Evolutionary conservation across 805 yeast species (phyloP).

Genomic region (Saturnispora sekii): DNA sequence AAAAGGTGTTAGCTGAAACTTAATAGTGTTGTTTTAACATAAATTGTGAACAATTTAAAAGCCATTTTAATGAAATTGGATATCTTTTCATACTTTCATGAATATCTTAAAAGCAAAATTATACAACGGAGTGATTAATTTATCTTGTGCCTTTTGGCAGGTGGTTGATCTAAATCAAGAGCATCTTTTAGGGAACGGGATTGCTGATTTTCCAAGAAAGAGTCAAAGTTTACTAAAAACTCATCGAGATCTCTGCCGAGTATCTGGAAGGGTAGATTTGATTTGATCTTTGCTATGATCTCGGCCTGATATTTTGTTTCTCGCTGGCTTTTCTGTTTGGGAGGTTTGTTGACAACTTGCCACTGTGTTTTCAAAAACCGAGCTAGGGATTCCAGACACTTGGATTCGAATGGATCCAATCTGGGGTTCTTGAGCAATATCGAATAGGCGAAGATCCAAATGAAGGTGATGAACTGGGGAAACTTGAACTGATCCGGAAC

Average conservation of each 20-base stretch:
- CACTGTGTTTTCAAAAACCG: conserved; percentile 15
- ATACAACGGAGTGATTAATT: background rate
- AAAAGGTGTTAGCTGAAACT: too few relatives aligned
- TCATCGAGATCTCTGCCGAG: conserved; percentile 6
- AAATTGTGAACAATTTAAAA: too few relatives aligned
- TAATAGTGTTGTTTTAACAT: too few relatives aligned
- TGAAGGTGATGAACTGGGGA: conserved; percentile 61
- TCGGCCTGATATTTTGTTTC: background rate
- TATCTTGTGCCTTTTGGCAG: background rate
- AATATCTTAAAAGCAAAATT: too few relatives aligned
- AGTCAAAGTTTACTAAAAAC: background rate
- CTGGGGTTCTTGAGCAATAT: background rate
- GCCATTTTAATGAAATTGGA: too few relatives aligned
- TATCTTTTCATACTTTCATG: too few relatives aligned
- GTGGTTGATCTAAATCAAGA: background rate
- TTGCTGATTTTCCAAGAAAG: too few relatives aligned
- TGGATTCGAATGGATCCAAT: conserved; percentile 13
- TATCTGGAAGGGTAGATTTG: conserved; percentile 8
- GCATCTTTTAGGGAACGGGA: background rate
- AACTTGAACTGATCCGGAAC: conserved; percentile 72
- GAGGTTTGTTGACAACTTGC: background rate
- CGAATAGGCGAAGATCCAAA: conserved; percentile 57
- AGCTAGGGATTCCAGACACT: conserved; percentile 15
- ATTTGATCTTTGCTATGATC: conserved; percentile 35
- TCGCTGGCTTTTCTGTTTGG: background rate